Base-by-base conservation (phyloP, 805 yeast genomes). In the Metschnikowia drakensbergensis region DNA sequence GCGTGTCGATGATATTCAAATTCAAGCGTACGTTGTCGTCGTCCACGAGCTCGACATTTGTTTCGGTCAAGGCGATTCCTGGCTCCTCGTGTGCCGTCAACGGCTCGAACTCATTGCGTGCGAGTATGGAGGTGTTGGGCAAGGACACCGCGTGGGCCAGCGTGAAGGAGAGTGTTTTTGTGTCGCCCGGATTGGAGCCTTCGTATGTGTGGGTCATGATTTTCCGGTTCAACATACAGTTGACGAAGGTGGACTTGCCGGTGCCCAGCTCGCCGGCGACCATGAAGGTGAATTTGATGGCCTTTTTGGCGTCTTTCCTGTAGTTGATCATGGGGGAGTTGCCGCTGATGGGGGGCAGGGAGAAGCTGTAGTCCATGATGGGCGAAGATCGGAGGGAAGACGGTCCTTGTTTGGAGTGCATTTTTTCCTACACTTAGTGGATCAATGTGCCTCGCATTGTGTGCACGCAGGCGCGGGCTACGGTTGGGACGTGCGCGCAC, bases 161-260 rank as follows among this genome's bases (percentile, higher is more conserved):
- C 7, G 84, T 77, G 65, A 77, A 84, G 0, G 86, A 72, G 35
- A 83, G 69, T 3, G 82, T 77, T 59, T 77, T 74, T 25, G 82
- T 68, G 28, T 71, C 74, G 3, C 64, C 39, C 1, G 63, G 45
- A 31, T 27, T 10, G 10, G 44, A n/a, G 10, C 57, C 58, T 50
- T 77, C 75, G 57, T 72, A 85, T 49, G 81, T 75, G 57, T 84
- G 88, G 13, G 82, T 77, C 52, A 86, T 63, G 34, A 86, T 73
- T 49, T 76, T 78, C 35, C 82, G 80, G 61, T 82, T 86, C 51
- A 86, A 64, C 44, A 86, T 62, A 38, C 86, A 76, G 60, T 86
- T 86, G 52, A 86, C 72, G 60, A 86, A 86, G 0, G 92, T 82
- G 22, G 91, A 80, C 61, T 86, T 86, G 8, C 95, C 95, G 0